Base-by-base conservation (phyloP, 495 filamentous ascomycete species). In the Xylaria grammica region DNA sequence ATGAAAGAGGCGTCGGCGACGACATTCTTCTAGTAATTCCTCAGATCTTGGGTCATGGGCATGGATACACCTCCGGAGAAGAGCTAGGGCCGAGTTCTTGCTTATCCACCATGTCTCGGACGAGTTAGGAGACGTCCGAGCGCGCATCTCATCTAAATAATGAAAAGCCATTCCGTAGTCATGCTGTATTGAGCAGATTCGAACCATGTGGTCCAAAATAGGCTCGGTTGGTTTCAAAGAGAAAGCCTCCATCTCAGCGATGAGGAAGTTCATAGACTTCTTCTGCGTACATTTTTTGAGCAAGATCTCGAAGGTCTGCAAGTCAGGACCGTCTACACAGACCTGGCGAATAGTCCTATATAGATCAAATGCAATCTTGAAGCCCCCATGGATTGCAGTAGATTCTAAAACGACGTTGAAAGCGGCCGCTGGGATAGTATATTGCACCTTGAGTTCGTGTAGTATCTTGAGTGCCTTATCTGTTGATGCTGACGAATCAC, bases 331-430 rank as follows among this genome's bases (percentile, higher is more conserved):
- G 6, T 70, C 72, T 17, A 79, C 66, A 63, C 84, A 89, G 61
- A 94, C 72, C 9, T 80, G 82, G 50, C 89, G 86, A 15, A 96
- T 71, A 27, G 85, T 77, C 64, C 91, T 89, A 77, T 96, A 97
- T 10, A 90, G 67, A 7, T 85, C 82, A 9, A 96, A 67, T 0
- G 91, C 89, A 20, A 81, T 75, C 6, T 80, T 77, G 20, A 87
- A 76, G 8, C 83, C 73, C 9, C 62, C 48, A 27, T 78, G 75
- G 8, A 70, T 30, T 55, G 81, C 72, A 52, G 78, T 71, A 9
- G 82, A 80, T 67, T 90, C 87, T 48, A 94, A 75, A 34, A 91
- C 69, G 5, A 86, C 81, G 65, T 91, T 90, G 58, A 89, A 70
- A 7, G 87, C 88, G 22, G 79, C 82, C 34, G 74, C 71, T 4